Conservation (phyloP, 768 basidiomycete genomes). For the Myochromella boudieri region DNA sequence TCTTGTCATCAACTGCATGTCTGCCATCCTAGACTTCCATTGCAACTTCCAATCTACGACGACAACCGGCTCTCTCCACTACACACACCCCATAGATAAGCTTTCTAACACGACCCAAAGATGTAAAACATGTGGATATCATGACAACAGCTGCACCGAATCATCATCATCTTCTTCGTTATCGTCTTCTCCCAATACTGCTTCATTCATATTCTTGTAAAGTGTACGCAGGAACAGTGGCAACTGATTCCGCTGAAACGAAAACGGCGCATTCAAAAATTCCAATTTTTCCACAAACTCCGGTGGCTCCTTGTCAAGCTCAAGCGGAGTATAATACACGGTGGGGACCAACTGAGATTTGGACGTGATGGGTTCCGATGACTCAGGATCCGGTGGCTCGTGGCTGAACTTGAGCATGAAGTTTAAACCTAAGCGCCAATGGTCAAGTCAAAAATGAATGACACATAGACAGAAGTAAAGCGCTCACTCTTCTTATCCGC, state of each 20-base stretch:
- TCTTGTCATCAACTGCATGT: too few species aligned
- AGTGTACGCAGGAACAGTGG: constrained; percentile 66
- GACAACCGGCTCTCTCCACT: too few species aligned
- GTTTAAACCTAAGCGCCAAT: constrained; percentile 45
- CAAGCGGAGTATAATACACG: constrained; percentile 61
- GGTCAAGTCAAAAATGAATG: neutral
- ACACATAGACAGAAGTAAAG: constrained; percentile 14
- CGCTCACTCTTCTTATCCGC: constrained; percentile 37
- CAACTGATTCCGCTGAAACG: constrained; percentile 67
- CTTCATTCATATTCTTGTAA: constrained; percentile 46
- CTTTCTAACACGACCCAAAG: neutral
- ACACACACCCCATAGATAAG: too few species aligned
- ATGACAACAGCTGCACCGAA: neutral
- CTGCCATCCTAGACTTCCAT: too few species aligned
- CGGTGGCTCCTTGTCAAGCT: constrained; percentile 59
- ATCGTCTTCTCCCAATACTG: constrained; percentile 12
- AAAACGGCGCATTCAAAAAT: constrained; percentile 64
- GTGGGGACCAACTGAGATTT: constrained; percentile 42
- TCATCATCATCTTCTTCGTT: constrained; percentile 9
- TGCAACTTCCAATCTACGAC: too few species aligned
- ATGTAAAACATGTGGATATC: neutral
- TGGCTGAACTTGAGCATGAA: constrained; percentile 57
- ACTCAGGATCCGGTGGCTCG: constrained; percentile 31
- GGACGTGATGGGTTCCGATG: constrained; percentile 27
- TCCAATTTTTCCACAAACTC: constrained; percentile 59